These are phyloP conservation scores for Solanum chaucha DNA, from an alignment of 257 asterid species.

Conservation along the genomic window DNA sequence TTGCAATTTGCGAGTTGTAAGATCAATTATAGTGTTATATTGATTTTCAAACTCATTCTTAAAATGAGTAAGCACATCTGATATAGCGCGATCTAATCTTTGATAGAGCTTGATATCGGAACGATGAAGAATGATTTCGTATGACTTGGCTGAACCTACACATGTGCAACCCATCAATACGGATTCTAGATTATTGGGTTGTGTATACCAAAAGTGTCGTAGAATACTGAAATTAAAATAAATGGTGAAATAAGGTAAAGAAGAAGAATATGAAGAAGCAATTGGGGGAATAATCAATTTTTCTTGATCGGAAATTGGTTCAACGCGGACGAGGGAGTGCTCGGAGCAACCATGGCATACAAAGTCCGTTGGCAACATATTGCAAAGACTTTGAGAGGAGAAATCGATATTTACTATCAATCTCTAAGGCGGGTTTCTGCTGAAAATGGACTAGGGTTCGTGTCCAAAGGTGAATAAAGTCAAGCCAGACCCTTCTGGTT, in stretches of 20 bases:
- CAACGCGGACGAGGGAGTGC: not conserved
- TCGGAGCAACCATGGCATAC: not conserved
- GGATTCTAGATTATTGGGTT: not conserved
- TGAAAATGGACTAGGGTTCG: no score
- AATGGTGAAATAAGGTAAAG: not conserved
- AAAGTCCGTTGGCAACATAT: not conserved
- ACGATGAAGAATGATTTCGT: not conserved
- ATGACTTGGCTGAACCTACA: not conserved
- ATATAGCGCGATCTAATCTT: not conserved
- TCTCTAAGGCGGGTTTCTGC: no score
- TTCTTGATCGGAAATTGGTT: not conserved
- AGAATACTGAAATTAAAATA: not conserved
- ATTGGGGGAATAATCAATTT: not conserved
- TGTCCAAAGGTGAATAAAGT: no score
- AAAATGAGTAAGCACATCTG: not conserved
- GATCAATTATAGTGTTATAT: not conserved
- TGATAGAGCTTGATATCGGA: not conserved
- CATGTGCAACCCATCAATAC: not conserved
- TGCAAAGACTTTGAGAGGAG: not conserved
- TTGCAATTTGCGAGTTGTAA: not conserved
- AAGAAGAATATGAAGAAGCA: not conserved
- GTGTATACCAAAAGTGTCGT: not conserved
- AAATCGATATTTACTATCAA: not conserved
- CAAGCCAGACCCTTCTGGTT: no score
- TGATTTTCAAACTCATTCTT: not conserved